Evolutionary conservation across 805 yeast genomes (phyloP).

Genomic region (Candida mattraensis): DNA sequence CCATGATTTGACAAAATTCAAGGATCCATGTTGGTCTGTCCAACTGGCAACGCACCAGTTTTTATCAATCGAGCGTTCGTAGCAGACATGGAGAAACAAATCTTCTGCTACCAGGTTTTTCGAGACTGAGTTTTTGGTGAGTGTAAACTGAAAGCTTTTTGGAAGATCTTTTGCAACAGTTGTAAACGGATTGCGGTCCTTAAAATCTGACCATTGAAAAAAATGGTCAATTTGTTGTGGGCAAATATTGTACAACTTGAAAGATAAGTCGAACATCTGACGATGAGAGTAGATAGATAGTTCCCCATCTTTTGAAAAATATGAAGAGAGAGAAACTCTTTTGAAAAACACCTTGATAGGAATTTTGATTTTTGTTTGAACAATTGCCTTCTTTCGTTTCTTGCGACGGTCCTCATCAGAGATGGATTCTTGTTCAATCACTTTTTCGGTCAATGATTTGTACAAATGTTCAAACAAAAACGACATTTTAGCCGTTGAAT

Average conservation of each 20-base stretch:
- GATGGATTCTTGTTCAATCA: slow-evolving; percentile 15
- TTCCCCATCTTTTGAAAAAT: slow-evolving; percentile 37
- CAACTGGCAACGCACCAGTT: slow-evolving; percentile 87
- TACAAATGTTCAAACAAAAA: slow-evolving; percentile 49
- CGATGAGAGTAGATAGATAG: slow-evolving; percentile 33
- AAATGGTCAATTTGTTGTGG: slow-evolving; percentile 29
- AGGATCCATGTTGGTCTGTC: slow-evolving; percentile 79
- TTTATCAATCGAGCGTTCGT: slow-evolving; percentile 76
- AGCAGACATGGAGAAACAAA: slow-evolving; percentile 79
- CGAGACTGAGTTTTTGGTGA: slow-evolving; percentile 39
- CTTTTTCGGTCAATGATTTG: slow-evolving; percentile 27
- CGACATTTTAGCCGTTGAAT: slow-evolving; percentile 48
- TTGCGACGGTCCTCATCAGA: slow-evolving; percentile 27
- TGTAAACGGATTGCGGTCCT: slow-evolving; percentile 35
- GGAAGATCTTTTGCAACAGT: slow-evolving; percentile 43
- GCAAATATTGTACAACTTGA: slow-evolving; percentile 59
- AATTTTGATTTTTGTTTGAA: slow-evolving; percentile 9
- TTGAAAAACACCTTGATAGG: slow-evolving; percentile 34
- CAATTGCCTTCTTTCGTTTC: slow-evolving; percentile 25
- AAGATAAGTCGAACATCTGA: slow-evolving; percentile 44
- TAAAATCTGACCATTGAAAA: slow-evolving; percentile 12
- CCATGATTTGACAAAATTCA: slow-evolving; percentile 67
- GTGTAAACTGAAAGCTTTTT: slow-evolving; percentile 41
- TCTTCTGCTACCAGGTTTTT: slow-evolving; percentile 57
- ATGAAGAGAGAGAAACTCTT: slow-evolving; percentile 40